These are phyloP conservation scores for Lignosus rhinocerotis DNA, from an alignment of 1,284 basidiomycete genomes.

Conservation along the genomic window DNA sequence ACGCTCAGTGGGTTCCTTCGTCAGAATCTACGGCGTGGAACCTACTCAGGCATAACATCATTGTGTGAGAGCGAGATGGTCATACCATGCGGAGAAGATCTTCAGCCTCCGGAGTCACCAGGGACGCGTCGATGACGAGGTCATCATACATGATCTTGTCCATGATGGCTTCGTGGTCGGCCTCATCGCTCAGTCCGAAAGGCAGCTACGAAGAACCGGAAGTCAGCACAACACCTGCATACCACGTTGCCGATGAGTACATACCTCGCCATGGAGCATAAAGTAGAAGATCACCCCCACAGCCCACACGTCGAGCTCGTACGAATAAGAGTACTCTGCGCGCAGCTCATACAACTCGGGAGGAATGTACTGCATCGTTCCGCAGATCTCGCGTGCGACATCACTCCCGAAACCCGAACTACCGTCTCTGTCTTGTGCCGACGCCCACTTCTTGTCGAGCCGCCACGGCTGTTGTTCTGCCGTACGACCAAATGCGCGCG, in stretches of 20 bases:
- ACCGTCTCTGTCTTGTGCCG: background rate
- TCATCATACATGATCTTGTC: background rate
- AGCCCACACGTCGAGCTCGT: slow-evolving; percentile 40
- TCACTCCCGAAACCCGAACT: background rate
- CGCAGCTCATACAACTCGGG: slow-evolving; percentile 49
- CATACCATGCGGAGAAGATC: slow-evolving; percentile 3
- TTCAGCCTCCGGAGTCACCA: background rate
- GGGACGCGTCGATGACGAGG: background rate
- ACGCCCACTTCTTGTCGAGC: slow-evolving; percentile 39
- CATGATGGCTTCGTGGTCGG: slow-evolving; percentile 5
- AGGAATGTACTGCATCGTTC: slow-evolving; percentile 54
- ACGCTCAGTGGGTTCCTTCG: slow-evolving; percentile 23
- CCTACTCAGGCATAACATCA: background rate
- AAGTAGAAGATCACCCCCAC: slow-evolving; percentile 62
- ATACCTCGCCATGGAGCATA: slow-evolving; percentile 46
- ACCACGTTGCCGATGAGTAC: background rate
- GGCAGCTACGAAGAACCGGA: slow-evolving; percentile 13
- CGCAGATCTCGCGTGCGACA: slow-evolving; percentile 8
- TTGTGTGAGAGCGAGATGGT: too few species aligned
- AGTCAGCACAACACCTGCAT: background rate
- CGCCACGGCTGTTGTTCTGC: slow-evolving; percentile 18
- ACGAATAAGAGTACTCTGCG: slow-evolving; percentile 40
- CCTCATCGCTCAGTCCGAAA: slow-evolving; percentile 6
- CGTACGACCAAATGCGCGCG: slow-evolving; percentile 56
- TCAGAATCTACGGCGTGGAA: slow-evolving; percentile 20